These are phyloP conservation scores for Metschnikowia koreensis DNA, from an alignment of 805 yeast genomes.

Conservation along the genomic window DNA sequence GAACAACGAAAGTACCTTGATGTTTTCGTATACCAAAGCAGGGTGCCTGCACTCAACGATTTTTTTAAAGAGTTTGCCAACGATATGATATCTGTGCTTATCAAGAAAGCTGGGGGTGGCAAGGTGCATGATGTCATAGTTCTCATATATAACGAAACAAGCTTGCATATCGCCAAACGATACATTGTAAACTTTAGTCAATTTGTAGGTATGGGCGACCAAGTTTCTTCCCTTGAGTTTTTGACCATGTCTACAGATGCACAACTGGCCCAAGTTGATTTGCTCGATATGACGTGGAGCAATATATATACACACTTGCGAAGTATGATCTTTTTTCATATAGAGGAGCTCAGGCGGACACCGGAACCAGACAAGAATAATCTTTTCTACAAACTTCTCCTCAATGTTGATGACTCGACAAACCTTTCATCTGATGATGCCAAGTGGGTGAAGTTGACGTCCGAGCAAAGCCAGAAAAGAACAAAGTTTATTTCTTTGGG, in stretches of 20 bases:
- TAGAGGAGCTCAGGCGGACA: slow-evolving; percentile 28
- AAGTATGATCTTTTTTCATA: slow-evolving; percentile 29
- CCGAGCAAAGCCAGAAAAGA: slow-evolving; percentile 10
- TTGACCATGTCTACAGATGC: slow-evolving; percentile 18
- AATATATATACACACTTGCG: slow-evolving; percentile 32
- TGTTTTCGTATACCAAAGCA: slow-evolving; percentile 37
- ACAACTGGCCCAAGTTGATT: slow-evolving; percentile 22
- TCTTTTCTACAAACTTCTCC: slow-evolving; percentile 24
- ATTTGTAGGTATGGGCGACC: slow-evolving; percentile 23
- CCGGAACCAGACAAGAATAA: slow-evolving; percentile 7
- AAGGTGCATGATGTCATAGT: slow-evolving; percentile 33
- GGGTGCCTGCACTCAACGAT: slow-evolving; percentile 47
- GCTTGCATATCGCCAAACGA: slow-evolving; percentile 32
- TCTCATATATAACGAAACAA: slow-evolving; percentile 34
- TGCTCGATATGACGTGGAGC: slow-evolving; percentile 32
- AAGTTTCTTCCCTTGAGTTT: slow-evolving; percentile 16
- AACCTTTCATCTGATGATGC: slow-evolving; percentile 17
- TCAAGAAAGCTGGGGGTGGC: slow-evolving; percentile 23
- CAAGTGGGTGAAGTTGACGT: slow-evolving; percentile 26
- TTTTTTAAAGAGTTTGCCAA: slow-evolving; percentile 42
- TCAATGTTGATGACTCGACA: slow-evolving; percentile 25
- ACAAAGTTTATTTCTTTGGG: slow-evolving; percentile 23
- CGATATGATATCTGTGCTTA: slow-evolving; percentile 22
- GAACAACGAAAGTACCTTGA: slow-evolving; percentile 42
- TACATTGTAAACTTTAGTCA: slow-evolving; percentile 38